Conservation (phyloP, 116 monocot genomes). For the Phalaenopsis hybrid region DNA sequence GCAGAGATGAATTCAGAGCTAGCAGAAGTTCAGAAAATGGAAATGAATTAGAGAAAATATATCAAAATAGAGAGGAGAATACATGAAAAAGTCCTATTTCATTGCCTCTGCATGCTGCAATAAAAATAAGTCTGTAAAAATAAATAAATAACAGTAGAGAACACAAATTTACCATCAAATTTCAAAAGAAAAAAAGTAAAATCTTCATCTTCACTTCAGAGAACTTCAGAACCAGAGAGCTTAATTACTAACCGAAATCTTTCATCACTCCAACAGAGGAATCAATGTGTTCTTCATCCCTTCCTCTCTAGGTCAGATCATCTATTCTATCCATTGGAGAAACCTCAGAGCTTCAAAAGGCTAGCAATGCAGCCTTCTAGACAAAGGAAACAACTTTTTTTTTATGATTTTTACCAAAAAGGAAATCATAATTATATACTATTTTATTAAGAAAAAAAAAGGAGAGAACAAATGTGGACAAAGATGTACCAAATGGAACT, state of each 20-base stretch:
- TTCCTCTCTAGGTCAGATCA: neutral
- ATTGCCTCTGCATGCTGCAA: neutral
- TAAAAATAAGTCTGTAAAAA: neutral
- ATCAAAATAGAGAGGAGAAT: too few species aligned
- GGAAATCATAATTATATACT: neutral
- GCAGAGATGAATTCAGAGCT: neutral
- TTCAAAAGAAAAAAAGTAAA: neutral
- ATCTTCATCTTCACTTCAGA: neutral
- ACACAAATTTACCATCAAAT: too few species aligned
- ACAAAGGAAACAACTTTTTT: neutral
- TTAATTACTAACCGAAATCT: neutral
- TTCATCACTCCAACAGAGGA: neutral
- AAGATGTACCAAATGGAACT: neutral
- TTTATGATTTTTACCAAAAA: neutral
- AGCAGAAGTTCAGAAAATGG: too few species aligned
- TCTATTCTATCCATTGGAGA: neutral
- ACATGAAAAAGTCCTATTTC: neutral
- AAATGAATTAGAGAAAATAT: too few species aligned
- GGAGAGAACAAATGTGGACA: slow-evolving; percentile 1
- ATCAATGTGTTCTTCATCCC: neutral
- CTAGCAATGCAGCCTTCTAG: neutral
- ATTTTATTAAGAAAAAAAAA: neutral
- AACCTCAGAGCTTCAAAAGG: neutral
- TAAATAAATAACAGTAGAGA: too few species aligned
- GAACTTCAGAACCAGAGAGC: neutral